Conservation (phyloP, 208 protist species). For the Acanthamoeba healyi region DNA sequence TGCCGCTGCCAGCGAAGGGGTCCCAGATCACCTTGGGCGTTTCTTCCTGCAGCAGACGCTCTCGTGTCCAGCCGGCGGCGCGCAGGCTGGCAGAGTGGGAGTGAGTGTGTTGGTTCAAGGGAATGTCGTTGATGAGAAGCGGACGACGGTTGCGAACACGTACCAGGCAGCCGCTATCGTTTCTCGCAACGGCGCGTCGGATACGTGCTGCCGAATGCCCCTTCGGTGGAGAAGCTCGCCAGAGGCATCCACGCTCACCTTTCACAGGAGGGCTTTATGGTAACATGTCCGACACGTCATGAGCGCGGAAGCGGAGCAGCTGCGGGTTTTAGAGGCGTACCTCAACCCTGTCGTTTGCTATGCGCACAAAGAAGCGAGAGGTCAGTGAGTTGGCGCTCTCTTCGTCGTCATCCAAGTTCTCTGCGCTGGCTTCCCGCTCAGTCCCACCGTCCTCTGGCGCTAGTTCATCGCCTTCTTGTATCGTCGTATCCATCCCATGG, state of each 20-base stretch:
- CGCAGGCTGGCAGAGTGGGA: neutral
- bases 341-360: constrained; percentile 21
- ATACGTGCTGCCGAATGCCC: constrained; percentile 33
- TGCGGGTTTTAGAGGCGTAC: neutral
- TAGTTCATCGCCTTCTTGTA: neutral
- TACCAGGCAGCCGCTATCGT: constrained; percentile 58
- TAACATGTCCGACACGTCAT: too few relatives aligned
- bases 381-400: neutral
- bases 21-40: constrained; percentile 15
- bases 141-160: neutral
- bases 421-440: neutral
- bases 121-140: neutral
- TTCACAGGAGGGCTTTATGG: too few relatives aligned
- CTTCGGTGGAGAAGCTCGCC: constrained; percentile 51
- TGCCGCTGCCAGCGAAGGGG: constrained; percentile 21
- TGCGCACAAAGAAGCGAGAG: constrained; percentile 49
- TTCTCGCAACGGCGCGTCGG: constrained; percentile 35
- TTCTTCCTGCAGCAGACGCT: neutral
- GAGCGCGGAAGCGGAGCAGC: too few relatives aligned
- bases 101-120: too few relatives aligned
- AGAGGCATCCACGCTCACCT: constrained; percentile 65
- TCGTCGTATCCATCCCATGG: neutral
- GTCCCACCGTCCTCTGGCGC: neutral
- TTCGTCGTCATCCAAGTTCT: neutral
- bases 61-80: constrained; percentile 5